phyloP scores from a whole-genome alignment of 352 stramenopile species.

The Pythium volutum region DNA sequence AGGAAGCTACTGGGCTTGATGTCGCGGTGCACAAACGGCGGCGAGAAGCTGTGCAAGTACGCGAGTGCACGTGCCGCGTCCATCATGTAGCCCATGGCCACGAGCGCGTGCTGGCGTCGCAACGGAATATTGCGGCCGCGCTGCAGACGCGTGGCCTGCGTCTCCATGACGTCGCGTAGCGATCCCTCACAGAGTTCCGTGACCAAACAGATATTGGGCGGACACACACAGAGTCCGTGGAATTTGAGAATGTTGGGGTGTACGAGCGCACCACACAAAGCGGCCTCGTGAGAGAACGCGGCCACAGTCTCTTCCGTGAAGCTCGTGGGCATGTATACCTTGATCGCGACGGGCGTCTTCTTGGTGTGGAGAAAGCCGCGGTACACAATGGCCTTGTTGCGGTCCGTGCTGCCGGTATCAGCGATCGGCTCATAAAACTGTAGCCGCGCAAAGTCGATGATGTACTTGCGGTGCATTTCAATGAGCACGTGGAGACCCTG shows the following conservation, averaged over 20 bases:
- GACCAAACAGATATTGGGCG: constrained; percentile 48
- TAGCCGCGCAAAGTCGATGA: constrained; percentile 71
- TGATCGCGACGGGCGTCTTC: constrained; percentile 39
- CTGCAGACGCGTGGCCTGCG: neutral
- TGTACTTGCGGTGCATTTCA: constrained; percentile 37
- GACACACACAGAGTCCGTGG: constrained; percentile 50
- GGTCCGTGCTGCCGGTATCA: constrained; percentile 16
- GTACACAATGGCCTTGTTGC: constrained; percentile 36
- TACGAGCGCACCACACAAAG: constrained; percentile 34
- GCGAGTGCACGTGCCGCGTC: constrained; percentile 41
- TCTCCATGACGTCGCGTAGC: constrained; percentile 25
- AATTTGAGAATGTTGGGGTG: constrained; percentile 52
- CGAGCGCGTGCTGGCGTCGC: constrained; percentile 28
- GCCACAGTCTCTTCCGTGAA: constrained; percentile 39
- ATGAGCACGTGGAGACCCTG: constrained; percentile 48
- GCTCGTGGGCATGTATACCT: constrained; percentile 46
- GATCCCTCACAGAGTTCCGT: constrained; percentile 46
- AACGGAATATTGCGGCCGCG: neutral
- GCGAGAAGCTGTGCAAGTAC: constrained; percentile 54
- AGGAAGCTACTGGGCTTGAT: constrained; percentile 72
- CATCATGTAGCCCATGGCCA: constrained; percentile 39
- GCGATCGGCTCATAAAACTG: constrained; percentile 40
- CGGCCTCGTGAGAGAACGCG: constrained; percentile 43
- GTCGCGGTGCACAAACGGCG: constrained; percentile 44
- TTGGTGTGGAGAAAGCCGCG: constrained; percentile 32